Evolutionary conservation across 169 alveolate species (phyloP).

Genomic region (Plasmodium cynomolgi): DNA sequence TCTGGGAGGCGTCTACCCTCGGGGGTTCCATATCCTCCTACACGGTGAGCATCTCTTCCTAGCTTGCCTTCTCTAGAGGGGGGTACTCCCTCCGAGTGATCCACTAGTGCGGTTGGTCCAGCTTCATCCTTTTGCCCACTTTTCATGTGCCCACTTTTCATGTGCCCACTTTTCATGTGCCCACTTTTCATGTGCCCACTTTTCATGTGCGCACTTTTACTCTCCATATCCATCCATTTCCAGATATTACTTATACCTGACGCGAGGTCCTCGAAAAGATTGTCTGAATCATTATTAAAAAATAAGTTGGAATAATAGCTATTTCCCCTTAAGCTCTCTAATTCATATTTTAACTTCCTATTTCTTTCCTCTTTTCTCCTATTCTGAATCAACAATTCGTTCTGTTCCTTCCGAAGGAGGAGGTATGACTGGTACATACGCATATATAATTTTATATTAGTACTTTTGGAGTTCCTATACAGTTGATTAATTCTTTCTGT

Average conservation of each 20-base stretch:
- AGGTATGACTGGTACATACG: constrained; percentile 73
- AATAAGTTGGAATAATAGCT: constrained; percentile 63
- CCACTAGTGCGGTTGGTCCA: background rate
- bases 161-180: background rate
- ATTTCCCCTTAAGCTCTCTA: constrained; percentile 23
- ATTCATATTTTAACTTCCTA: constrained; percentile 69
- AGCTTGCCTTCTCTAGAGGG: background rate
- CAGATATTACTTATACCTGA: constrained; percentile 56
- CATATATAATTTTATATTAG: constrained; percentile 45
- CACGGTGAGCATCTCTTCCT: too few relatives aligned
- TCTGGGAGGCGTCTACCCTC: too few relatives aligned
- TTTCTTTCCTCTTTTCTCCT: constrained; percentile 29
- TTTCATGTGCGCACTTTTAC: constrained; percentile 18
- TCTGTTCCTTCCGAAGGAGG: constrained; percentile 37
- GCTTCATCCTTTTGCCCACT: background rate
- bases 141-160: background rate
- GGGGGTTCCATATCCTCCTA: too few relatives aligned
- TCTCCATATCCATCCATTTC: constrained; percentile 66
- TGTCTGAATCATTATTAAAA: constrained; percentile 61
- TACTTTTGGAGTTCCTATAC: constrained; percentile 36
- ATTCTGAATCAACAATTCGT: constrained; percentile 19
- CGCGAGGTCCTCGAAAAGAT: constrained; percentile 64
- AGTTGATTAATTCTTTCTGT: constrained; percentile 39
- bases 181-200: too few relatives aligned
- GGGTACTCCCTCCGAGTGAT: background rate